These are phyloP conservation scores for Calonectria naviculata DNA, from an alignment of 2,329 filamentous ascomycete genomes.

Conservation along the genomic window DNA sequence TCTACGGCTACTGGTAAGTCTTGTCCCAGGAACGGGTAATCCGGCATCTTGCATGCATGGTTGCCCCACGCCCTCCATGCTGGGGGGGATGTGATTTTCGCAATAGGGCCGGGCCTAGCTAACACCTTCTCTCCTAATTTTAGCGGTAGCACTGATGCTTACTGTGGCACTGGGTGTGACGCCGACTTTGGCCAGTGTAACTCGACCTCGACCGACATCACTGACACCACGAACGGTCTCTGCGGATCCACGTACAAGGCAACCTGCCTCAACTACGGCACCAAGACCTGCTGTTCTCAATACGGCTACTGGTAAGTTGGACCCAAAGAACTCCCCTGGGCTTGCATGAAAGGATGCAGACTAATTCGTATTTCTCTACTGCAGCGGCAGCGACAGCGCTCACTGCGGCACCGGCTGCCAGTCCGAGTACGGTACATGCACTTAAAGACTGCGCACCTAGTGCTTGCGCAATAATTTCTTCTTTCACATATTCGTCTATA, in stretches of 20 bases:
- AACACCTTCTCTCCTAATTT: background rate
- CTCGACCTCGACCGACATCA: background rate
- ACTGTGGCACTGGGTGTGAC: conserved; percentile 15
- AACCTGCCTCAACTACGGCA: conserved; percentile 2
- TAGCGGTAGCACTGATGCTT: conserved; percentile 38
- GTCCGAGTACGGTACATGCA: conserved; percentile 44
- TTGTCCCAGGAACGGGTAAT: background rate
- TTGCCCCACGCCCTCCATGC: background rate
- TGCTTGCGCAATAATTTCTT: background rate
- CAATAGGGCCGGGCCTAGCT: background rate
- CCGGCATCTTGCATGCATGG: background rate
- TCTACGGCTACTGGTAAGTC: conserved; percentile 48
- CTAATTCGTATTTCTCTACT: conserved; percentile 2
- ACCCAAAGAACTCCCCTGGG: background rate
- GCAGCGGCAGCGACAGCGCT: background rate
- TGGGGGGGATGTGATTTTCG: background rate
- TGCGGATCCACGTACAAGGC: conserved; percentile 13
- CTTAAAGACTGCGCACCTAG: background rate
- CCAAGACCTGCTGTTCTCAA: conserved; percentile 49
- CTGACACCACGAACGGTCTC: conserved; percentile 11
- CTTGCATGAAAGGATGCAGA: background rate
- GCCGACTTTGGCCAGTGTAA: conserved; percentile 9
- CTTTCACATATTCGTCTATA: background rate
- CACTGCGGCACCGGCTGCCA: conserved; percentile 48
- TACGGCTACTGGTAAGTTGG: conserved; percentile 47